A percentile compares a stretch with the other conserved stretches of the same genome.
These are phyloP conservation scores for Kazachstania martiniae DNA, from an alignment of 805 yeast species.

Conservation along the genomic window DNA sequence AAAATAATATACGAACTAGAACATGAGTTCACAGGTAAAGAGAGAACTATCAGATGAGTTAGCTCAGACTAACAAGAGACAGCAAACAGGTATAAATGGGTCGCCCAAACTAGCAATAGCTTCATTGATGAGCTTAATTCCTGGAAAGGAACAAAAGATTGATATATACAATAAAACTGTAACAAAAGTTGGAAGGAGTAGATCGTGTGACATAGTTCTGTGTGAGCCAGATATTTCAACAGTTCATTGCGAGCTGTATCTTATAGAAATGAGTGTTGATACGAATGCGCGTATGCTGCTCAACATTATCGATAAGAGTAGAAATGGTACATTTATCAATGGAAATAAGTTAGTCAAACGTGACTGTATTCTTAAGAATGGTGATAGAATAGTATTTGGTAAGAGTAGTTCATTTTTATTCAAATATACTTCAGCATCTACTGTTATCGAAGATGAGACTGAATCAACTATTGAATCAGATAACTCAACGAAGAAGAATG, in stretches of 20 bases:
- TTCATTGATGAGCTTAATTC: constrained; percentile 21
- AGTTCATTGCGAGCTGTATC: constrained; percentile 44
- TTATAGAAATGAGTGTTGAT: constrained; percentile 30
- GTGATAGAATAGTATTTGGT: constrained; percentile 53
- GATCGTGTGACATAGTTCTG: constrained; percentile 46
- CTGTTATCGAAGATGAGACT: neutral
- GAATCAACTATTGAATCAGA: neutral
- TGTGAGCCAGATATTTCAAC: constrained; percentile 55
- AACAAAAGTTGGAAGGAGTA: constrained; percentile 42
- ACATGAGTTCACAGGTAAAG: constrained; percentile 5
- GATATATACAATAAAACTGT: constrained; percentile 26
- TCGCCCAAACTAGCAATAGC: constrained; percentile 6
- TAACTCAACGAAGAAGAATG: neutral
- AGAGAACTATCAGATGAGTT: constrained; percentile 10
- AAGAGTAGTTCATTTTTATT: constrained; percentile 42
- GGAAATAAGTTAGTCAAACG: constrained; percentile 40
- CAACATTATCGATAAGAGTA: constrained; percentile 41
- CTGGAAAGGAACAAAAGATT: constrained; percentile 25
- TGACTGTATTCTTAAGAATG: constrained; percentile 42
- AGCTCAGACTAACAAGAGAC: constrained; percentile 8
- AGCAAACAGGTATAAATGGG: constrained; percentile 7
- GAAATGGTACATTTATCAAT: constrained; percentile 62
- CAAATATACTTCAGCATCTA: constrained; percentile 26
- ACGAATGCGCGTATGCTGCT: constrained; percentile 29
- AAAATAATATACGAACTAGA: too few species aligned